Base-by-base conservation (phyloP, 768 basidiomycete species). In the Rhizopogon vulgaris region DNA sequence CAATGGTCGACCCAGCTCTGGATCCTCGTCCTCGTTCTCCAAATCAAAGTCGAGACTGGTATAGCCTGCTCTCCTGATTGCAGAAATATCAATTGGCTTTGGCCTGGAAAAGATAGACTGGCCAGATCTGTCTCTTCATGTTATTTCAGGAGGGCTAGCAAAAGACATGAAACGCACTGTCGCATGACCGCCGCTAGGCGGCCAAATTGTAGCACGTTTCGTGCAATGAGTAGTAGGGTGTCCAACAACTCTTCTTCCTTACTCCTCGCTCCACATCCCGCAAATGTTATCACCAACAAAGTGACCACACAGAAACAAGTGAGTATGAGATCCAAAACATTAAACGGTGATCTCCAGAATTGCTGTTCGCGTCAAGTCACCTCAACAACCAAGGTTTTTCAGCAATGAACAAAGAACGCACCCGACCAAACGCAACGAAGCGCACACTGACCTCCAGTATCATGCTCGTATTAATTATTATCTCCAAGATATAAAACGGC, bases 301-400 rank as follows among this genome's bases (percentile, higher is more conserved):
- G 96, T 99, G 52, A 97, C 65, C 4, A 82, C 85, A 64, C 95
- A 98, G 71, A 99, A 90, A 27, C 80, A 58, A 2, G 96, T 98
- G 40, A 99, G 77, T 46, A 89, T 79, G 14, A 96, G 77, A 65
- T 97, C 94, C 60, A 94, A 76, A 30, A 90, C 73, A 65, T 97
- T 97, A 72, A 91, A 93, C 10, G 85, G 84, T n/a, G 90, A 90
- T 66, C 82, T 88, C 91, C 91, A 94, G 74, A 96, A 96, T 91
- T 93, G 89, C 93, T 94, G 64, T 38, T 46, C 45, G 3, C 15
- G 9, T 24, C 25, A 41, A 41, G n/a, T 17, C 14, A 27, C 42
- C 28, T 25, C 34, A 15, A 28, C 15, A 3, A 34, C 30, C 32
- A 34, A 54, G 8, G n/a, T 4, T 8, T 25, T n/a, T 38, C 17